A percentile compares a stretch with the other conserved stretches of the same genome.
These are phyloP conservation scores for Saccharomyces uvarum DNA, from an alignment of 1,139 yeast genomes.

Conservation along the genomic window DNA sequence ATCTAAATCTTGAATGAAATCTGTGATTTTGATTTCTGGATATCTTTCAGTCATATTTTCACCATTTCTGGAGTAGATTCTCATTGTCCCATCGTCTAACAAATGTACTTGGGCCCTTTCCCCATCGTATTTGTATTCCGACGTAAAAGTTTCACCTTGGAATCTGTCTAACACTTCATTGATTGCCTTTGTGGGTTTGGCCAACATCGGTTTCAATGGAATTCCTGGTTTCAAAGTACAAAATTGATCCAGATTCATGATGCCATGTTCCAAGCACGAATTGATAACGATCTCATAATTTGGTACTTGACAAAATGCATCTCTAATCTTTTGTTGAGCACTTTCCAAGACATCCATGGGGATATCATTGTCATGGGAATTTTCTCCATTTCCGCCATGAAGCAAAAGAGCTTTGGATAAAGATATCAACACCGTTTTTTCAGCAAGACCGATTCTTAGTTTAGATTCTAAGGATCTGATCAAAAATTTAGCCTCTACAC, in stretches of 20 bases:
- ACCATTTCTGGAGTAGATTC: constrained; percentile 84
- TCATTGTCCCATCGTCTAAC: constrained; percentile 56
- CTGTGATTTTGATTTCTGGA: constrained; percentile 77
- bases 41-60: constrained; percentile 96
- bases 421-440: constrained; percentile 77
- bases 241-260: constrained; percentile 54
- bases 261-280: constrained; percentile 60
- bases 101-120: constrained; percentile 94
- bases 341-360: constrained; percentile 36
- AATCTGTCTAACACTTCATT: constrained; percentile 85
- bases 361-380: constrained; percentile 12
- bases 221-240: constrained; percentile 83
- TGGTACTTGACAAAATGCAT: constrained; percentile 87
- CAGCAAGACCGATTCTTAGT: constrained; percentile 87
- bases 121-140: constrained; percentile 96
- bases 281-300: constrained; percentile 74
- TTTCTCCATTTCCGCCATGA: constrained; percentile 39
- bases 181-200: constrained; percentile 91
- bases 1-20: constrained; percentile 41
- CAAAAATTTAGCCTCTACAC: constrained; percentile 83
- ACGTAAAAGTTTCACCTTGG: constrained; percentile 77
- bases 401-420: constrained; percentile 75
- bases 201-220: constrained; percentile 95
- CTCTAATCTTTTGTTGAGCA: constrained; percentile 76
- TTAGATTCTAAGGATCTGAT: constrained; percentile 90